A percentile compares a stretch with the other conserved stretches of the same genome.
phyloP scores from a whole-genome alignment of 176 grass and related monocot genomes.

The Tuctoria greenei region DNA sequence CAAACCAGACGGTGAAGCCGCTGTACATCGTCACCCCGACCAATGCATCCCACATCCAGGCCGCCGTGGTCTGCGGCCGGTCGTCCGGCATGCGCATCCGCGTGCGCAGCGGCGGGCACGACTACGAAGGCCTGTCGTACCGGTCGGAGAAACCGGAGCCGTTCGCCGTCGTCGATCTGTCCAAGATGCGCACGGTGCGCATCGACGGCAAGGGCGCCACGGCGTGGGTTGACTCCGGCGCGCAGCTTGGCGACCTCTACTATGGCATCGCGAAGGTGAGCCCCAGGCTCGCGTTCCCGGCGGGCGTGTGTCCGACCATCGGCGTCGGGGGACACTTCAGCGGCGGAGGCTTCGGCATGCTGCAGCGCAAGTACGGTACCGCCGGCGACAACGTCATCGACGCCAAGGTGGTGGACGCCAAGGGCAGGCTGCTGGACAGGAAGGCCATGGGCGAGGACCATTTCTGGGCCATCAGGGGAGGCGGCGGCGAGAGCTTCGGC shows the following conservation, averaged over 20 bases:
- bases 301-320: conserved; percentile 54
- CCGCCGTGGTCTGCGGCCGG: conserved; percentile 45
- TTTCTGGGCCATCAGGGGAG: conserved; percentile 54
- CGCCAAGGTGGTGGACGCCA: conserved; percentile 44
- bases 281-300: conserved; percentile 36
- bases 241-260: conserved; percentile 55
- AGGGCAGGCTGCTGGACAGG: conserved; percentile 40
- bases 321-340: conserved; percentile 47
- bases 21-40: conserved; percentile 43
- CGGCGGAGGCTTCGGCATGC: conserved; percentile 41
- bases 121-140: conserved; percentile 71
- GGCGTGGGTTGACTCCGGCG: conserved; percentile 59
- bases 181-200: conserved; percentile 23
- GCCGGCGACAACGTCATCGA: conserved; percentile 51
- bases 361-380: conserved; percentile 41
- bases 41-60: conserved; percentile 41
- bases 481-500: conserved; percentile 53
- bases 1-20: conserved; percentile 34
- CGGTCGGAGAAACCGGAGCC: conserved; percentile 23
- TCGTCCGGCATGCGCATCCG: conserved; percentile 35
- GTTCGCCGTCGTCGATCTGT: conserved; percentile 51
- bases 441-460: conserved; percentile 48
- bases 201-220: conserved; percentile 28
- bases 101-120: conserved; percentile 60
- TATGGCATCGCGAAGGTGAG: conserved; percentile 45